Conservation (phyloP, 768 basidiomycete species). For the Phylloporus sp. region DNA sequence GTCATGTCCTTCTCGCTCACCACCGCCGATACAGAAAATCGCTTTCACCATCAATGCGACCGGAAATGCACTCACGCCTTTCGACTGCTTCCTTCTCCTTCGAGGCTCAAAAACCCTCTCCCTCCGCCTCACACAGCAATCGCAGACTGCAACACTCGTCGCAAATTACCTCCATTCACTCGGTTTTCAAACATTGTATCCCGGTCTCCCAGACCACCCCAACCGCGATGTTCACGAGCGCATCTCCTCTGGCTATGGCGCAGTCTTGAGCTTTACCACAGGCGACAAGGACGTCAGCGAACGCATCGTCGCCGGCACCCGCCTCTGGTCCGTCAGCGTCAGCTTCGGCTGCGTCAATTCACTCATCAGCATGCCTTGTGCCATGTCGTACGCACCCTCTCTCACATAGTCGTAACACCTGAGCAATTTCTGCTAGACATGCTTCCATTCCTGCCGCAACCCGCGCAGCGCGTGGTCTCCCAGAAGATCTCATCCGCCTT, state of each 20-base stretch:
- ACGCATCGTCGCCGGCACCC: conserved; percentile 84
- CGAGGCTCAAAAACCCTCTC: conserved; percentile 96
- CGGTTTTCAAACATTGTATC: conserved; percentile 90
- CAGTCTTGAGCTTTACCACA: conserved; percentile 92
- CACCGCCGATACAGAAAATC: conserved; percentile 53
- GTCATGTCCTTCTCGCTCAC: background rate
- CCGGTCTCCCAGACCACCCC: conserved; percentile 79
- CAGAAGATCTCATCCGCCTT: conserved; percentile 96
- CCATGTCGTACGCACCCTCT: conserved; percentile 85
- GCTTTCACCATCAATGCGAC: conserved; percentile 90
- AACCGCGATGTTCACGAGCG: conserved; percentile 84
- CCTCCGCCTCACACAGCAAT: conserved; percentile 93
- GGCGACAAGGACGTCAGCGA: conserved; percentile 88
- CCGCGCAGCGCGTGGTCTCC: conserved; percentile 93
- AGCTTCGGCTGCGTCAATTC: conserved; percentile 98
- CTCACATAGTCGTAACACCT: background rate
- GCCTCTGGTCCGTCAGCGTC: conserved; percentile 96
- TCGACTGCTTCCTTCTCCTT: conserved; percentile 94
- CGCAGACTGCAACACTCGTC: conserved; percentile 73
- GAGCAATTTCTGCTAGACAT: conserved; percentile 45
- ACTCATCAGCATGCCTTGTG: conserved; percentile 97
- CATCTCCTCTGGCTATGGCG: conserved; percentile 87
- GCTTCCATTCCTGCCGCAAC: conserved; percentile 94
- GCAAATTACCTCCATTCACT: conserved; percentile 80
- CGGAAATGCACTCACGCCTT: conserved; percentile 91